Base-by-base conservation (phyloP, 1,139 yeast genomes). In the Pichia sp. region DNA sequence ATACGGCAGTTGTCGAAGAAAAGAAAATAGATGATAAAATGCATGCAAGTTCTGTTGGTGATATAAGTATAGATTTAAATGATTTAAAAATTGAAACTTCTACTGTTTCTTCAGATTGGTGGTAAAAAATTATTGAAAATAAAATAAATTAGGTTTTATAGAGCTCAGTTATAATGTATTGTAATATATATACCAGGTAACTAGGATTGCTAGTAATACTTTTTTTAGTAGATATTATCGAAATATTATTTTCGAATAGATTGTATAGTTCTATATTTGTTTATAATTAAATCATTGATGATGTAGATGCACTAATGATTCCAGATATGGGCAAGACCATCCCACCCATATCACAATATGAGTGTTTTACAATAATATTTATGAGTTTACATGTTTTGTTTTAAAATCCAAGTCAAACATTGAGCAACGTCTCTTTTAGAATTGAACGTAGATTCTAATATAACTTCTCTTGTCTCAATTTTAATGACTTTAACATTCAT, bases 391-490 rank as follows among this genome's bases (percentile, higher is more conserved):
- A 44, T 1, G 10, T 22, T 25, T n/a, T 53, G 51, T 41, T 46
- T 48, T 31, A 56, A 45, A 8, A 55, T 49, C 90, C 91, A 85
- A 53, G 75, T 76, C 48, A 85, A 67, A 69, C 91, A 83, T 59
- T 82, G 84, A 51, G 79, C 83, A 6, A 84, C 70, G 57, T 84
- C 91, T 38, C 73, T 70, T 49, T 82, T 69, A 56, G 84, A 88
- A 59, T 77, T 79, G 60, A 83, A 82, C n/a, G 66, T 70, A n/a
- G 76, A 71, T 57, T 73, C 76, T 47, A 79, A 65, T 13, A 76
- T 71, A 55, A 70, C 71, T 31, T 66, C 34, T 7, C 36, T 34
- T 3, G 33, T 41, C 13, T 50, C 51, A 2, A 56, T 22, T 11
- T 53, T 57, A 42, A 54, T 59, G 8, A 61, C 53, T 34, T 56